A percentile compares a stretch with the other conserved stretches of the same genome.
phyloP scores from a whole-genome alignment of 1,139 yeast genomes.

The Zhuliangozyma parablackwelliae region DNA sequence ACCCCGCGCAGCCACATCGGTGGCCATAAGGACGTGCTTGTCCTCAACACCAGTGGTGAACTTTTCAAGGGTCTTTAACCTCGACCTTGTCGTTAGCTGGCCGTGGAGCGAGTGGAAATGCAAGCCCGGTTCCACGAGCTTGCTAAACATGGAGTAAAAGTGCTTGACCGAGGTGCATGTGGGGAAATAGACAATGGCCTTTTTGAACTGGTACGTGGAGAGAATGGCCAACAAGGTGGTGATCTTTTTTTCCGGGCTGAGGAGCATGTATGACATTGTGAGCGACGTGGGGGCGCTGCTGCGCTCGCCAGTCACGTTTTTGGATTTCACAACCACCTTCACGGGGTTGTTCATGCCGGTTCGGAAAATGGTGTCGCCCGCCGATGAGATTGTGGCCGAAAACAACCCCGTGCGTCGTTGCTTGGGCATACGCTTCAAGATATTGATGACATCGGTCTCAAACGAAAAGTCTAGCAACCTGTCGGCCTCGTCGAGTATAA shows the following conservation, averaged over 20 bases:
- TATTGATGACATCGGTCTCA: constrained; percentile 60
- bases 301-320: constrained; percentile 13
- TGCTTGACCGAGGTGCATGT: constrained; percentile 80
- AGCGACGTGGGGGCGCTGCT: constrained; percentile 57
- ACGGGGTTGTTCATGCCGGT: constrained; percentile 91
- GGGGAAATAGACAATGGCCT: constrained; percentile 86
- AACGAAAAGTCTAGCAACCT: constrained; percentile 78
- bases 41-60: constrained; percentile 48
- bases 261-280: constrained; percentile 56
- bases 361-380: constrained; percentile 63
- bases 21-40: constrained; percentile 58
- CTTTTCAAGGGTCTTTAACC: constrained; percentile 62
- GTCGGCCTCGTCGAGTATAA: constrained; percentile 91
- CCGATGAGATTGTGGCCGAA: constrained; percentile 85
- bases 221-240: constrained; percentile 54
- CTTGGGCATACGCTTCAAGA: constrained; percentile 68
- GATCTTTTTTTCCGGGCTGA: constrained; percentile 59
- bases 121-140: constrained; percentile 22
- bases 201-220: constrained; percentile 54
- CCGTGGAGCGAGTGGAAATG: constrained; percentile 77
- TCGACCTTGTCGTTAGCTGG: constrained; percentile 67
- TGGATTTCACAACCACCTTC: constrained; percentile 66
- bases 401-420: constrained; percentile 92
- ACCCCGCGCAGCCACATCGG: constrained; percentile 92
- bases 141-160: constrained; percentile 54